Conservation (phyloP, 306 rosid species). For the Erythrophleum fordii region DNA sequence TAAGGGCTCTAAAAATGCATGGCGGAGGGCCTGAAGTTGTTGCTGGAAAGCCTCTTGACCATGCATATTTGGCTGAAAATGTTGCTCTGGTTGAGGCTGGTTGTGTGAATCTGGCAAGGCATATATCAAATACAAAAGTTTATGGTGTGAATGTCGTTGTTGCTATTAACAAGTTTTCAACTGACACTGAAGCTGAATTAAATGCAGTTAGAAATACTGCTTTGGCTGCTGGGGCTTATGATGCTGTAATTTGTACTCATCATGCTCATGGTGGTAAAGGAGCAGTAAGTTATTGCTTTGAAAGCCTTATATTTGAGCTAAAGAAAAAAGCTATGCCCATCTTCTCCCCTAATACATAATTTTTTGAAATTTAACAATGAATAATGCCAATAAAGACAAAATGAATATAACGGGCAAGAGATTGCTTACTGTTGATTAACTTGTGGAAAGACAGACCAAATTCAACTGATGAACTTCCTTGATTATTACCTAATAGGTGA, state of each 20-base stretch:
- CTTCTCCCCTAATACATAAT: constrained; percentile 18
- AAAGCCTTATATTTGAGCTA: constrained; percentile 24
- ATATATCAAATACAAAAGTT: constrained; percentile 74
- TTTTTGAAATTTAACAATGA: constrained; percentile 20
- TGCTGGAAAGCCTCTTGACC: constrained; percentile 95
- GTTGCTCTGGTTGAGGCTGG: constrained; percentile 88
- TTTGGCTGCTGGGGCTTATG: constrained; percentile 84
- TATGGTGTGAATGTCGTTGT: constrained; percentile 94
- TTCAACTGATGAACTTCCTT: neutral
- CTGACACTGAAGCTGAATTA: constrained; percentile 90
- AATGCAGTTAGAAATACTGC: constrained; percentile 74
- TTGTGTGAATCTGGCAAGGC: constrained; percentile 87
- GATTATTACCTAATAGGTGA: neutral
- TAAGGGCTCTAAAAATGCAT: constrained; percentile 95
- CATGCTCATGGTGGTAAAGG: constrained; percentile 99
- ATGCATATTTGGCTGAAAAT: constrained; percentile 83
- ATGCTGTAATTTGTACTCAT: constrained; percentile 88
- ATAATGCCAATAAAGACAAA: neutral
- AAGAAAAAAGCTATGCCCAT: neutral
- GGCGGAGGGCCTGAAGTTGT: constrained; percentile 97
- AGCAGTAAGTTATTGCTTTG: constrained; percentile 70
- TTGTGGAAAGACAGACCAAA: neutral
- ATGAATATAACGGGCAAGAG: constrained; percentile 9
- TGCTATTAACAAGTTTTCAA: constrained; percentile 86
- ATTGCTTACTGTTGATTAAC: neutral